Evolutionary conservation across 352 stramenopile genomes (phyloP).

Genomic region (Globisporangium yorkense): DNA sequence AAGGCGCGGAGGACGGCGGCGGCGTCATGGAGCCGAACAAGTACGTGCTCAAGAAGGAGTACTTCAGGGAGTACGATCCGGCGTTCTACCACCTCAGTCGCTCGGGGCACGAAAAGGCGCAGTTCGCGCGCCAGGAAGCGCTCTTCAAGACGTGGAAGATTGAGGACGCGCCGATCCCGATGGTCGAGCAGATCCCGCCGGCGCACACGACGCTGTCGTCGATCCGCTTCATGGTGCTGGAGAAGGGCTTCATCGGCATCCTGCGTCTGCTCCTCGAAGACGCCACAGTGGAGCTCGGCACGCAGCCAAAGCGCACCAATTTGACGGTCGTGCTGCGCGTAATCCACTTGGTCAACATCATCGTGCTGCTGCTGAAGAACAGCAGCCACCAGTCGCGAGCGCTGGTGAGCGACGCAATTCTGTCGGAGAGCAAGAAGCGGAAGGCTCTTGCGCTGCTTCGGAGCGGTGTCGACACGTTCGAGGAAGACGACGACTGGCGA

Average conservation of each 20-base stretch:
- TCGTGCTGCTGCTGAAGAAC: constrained; percentile 53
- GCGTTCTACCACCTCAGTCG: constrained; percentile 75
- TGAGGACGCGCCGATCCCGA: constrained; percentile 57
- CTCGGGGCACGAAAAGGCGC: constrained; percentile 71
- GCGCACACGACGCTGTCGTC: constrained; percentile 45
- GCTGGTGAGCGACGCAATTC: constrained; percentile 20
- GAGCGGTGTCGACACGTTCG: constrained; percentile 54
- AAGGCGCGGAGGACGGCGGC: constrained; percentile 28
- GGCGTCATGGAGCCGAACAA: constrained; percentile 64
- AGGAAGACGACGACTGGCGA: constrained; percentile 42
- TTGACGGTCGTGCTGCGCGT: constrained; percentile 60
- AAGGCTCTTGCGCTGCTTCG: constrained; percentile 42
- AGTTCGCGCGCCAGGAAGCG: constrained; percentile 74
- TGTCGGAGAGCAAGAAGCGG: constrained; percentile 41
- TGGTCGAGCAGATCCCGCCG: constrained; percentile 52
- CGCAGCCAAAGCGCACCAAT: constrained; percentile 43
- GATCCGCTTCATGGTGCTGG: constrained; percentile 53
- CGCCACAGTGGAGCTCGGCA: constrained; percentile 18
- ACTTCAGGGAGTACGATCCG: constrained; percentile 75
- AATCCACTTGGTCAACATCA: constrained; percentile 65
- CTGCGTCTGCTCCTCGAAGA: constrained; percentile 68
- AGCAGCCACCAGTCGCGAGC: constrained; percentile 15
- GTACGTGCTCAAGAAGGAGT: constrained; percentile 77
- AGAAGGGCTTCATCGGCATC: constrained; percentile 57
- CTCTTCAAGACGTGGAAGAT: constrained; percentile 79